Percentiles rank a stretch among this genome's conserved stretches.
Conservation (phyloP, 306 rosid species). For the Cucumis melo region DNA sequence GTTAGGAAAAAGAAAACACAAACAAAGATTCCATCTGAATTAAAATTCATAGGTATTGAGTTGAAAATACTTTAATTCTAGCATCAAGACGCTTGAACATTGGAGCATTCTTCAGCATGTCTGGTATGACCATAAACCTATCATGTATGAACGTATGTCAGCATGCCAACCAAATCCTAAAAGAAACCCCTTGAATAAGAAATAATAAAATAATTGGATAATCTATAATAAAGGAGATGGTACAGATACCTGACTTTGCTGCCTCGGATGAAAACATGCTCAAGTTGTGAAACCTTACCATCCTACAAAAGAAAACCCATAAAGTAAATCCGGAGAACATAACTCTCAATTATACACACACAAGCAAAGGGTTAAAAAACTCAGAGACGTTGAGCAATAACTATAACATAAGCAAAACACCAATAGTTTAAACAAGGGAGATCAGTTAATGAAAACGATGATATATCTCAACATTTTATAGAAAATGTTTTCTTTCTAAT, state of each 20-base stretch:
- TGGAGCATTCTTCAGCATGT: constrained; percentile 97
- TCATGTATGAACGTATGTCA: constrained; percentile 1
- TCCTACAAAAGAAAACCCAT: constrained; percentile 40
- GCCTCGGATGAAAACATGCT: constrained; percentile 93
- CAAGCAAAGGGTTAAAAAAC: background rate
- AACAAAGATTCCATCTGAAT: background rate
- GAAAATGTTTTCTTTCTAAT: background rate
- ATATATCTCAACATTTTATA: background rate
- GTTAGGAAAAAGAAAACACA: constrained; percentile 1
- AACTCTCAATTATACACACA: background rate
- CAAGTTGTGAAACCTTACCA: constrained; percentile 88
- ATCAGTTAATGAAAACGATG: background rate
- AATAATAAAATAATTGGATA: background rate
- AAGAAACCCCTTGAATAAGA: background rate
- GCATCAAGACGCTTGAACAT: constrained; percentile 99
- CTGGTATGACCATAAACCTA: constrained; percentile 98
- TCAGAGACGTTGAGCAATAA: background rate
- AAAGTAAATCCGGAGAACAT: background rate
- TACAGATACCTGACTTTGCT: constrained; percentile 80
- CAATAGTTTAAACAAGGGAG: background rate
- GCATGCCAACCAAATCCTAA: background rate
- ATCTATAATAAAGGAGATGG: background rate
- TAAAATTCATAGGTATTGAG: background rate
- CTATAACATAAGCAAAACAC: background rate
- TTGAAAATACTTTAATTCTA: constrained; percentile 60